Evolutionary conservation across 257 asterid genomes (phyloP), one percentile per base, ranked within the genome.

Genomic region (Rubia yunnanensis): DNA sequence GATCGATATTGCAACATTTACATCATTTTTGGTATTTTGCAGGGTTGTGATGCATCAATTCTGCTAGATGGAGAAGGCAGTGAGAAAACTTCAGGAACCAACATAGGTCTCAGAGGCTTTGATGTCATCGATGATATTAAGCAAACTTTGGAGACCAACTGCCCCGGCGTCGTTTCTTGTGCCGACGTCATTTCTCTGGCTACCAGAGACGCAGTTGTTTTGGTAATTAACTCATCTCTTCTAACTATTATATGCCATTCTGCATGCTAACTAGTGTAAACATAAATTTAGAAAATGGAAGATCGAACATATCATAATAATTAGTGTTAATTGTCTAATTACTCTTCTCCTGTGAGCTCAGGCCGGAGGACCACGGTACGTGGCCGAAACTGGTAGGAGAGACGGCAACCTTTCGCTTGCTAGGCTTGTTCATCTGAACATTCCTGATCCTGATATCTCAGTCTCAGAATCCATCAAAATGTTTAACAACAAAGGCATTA

Each of bases 11-110:
- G 44, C 44, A 3, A 36, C 10, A 0, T 15, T 44, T 20, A 5
- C 3, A 5, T 18, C 17, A 1, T 46, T 1, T 48, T 1, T 9
- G 3, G 2, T 1, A 5, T 14, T 58, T 7, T 31, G 13, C 1
- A 68, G 82, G 79, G 79, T 1, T 77, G 79, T 23, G 82, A 77
- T 63, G 82, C 82, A 46, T 77, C 79, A 7, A 60, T 77, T 67
- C 52, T 77, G 15, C 60, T 69, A 34, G 63, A 73, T 35, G 73
- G 78, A 36, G 67, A 24, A 27, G 65, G 60, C 15, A 69, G 70
- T 0, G 82, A 77, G 61, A 74, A 77, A 71, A 63, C 31, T 3
- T 65, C 76, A 5, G 23, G 18, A 18, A 67, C 74, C 5, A 73
- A 77, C 70, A 23, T 62, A 24, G 71, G 68, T 1, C 60, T 77